phyloP scores from a whole-genome alignment of 257 asterid genomes.

The Capsicum pubescens region DNA sequence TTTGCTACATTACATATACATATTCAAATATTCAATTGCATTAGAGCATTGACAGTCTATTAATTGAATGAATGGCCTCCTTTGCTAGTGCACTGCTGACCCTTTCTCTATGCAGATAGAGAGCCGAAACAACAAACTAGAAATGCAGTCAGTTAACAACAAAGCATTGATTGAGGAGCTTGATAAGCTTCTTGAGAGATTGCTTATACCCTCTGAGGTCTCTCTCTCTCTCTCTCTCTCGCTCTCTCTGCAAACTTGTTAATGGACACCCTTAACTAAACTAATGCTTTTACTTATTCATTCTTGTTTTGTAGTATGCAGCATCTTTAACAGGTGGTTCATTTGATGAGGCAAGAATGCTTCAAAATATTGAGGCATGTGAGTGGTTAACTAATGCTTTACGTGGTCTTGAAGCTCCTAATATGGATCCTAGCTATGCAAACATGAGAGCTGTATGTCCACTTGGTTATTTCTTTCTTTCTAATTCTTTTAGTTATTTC shows the following conservation, averaged over 20 bases:
- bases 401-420: conserved; percentile 74
- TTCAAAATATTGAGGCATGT: conserved; percentile 86
- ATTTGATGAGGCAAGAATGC: conserved; percentile 93
- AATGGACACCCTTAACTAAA: neutral
- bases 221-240: conserved; percentile 22
- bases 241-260: neutral
- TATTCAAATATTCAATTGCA: neutral
- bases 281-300: conserved; percentile 22
- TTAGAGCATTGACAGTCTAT: conserved; percentile 7
- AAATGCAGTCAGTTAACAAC: conserved; percentile 94
- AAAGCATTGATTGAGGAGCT: conserved; percentile 88
- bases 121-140: conserved; percentile 91
- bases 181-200: conserved; percentile 85
- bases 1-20: neutral
- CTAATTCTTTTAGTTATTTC: conserved; percentile 8
- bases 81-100: conserved; percentile 38
- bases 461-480: conserved; percentile 22
- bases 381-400: conserved; percentile 90
- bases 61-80: neutral
- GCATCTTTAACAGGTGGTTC: conserved; percentile 78
- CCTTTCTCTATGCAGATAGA: conserved; percentile 74
- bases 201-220: conserved; percentile 88
- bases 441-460: conserved; percentile 81
- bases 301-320: conserved; percentile 63
- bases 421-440: conserved; percentile 69